Percentiles rank a stretch among this genome's conserved stretches.
These are phyloP conservation scores for Cyclanthera cordifolia DNA, from an alignment of 306 rosid genomes.

Conservation along the genomic window DNA sequence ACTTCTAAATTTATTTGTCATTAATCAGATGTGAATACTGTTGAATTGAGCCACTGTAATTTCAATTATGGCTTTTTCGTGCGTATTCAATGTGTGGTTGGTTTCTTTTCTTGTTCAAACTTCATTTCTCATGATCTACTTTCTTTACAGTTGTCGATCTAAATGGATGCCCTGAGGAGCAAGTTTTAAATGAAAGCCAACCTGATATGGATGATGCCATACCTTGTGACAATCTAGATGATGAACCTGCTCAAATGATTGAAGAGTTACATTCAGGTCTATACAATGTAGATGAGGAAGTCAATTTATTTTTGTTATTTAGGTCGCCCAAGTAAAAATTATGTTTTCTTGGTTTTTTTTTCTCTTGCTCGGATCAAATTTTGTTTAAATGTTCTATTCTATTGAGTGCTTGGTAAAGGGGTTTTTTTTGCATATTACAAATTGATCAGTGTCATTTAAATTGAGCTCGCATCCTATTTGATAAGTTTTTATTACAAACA, in stretches of 20 bases:
- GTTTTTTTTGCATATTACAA: too few relatives aligned
- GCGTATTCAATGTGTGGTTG: background rate
- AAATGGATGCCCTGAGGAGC: constrained; percentile 59
- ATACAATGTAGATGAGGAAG: background rate
- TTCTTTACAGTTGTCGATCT: constrained; percentile 41
- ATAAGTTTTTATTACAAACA: background rate
- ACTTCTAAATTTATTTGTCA: background rate
- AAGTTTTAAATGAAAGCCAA: constrained; percentile 55
- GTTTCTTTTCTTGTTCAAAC: constrained; percentile 10
- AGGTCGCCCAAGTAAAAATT: background rate
- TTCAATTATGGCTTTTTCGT: background rate
- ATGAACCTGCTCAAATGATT: constrained; percentile 68
- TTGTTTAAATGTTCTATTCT: too few relatives aligned
- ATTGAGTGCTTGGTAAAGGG: too few relatives aligned
- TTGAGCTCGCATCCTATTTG: background rate
- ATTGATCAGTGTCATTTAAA: too few relatives aligned
- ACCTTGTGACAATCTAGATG: constrained; percentile 60
- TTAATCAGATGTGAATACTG: background rate
- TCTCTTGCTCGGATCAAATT: too few relatives aligned
- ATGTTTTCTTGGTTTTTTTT: too few relatives aligned
- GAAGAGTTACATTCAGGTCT: constrained; percentile 78
- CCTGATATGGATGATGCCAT: constrained; percentile 67
- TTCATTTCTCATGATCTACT: background rate
- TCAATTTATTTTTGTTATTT: background rate
- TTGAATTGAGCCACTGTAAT: background rate